Conservation (phyloP, 2,329 filamentous ascomycete genomes). For the Nemania sp. region DNA sequence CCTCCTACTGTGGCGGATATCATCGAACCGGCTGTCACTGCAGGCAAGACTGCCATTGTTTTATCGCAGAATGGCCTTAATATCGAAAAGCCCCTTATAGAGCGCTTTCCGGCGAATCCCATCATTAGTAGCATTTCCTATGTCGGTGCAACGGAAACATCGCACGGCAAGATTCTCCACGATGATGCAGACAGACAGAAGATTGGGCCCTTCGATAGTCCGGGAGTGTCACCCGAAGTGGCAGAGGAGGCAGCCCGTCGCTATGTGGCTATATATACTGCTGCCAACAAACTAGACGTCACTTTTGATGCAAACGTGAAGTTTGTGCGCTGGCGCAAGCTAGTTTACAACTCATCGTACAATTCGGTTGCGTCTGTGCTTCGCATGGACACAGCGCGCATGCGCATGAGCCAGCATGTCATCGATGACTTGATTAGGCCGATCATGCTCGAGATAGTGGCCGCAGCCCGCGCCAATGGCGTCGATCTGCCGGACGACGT, state of each 20-base stretch:
- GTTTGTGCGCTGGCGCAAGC: slow-evolving; percentile 62
- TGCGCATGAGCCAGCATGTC: slow-evolving; percentile 59
- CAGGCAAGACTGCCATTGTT: slow-evolving; percentile 64
- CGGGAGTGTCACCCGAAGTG: slow-evolving; percentile 45
- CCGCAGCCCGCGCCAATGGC: slow-evolving; percentile 58
- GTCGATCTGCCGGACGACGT: slow-evolving; percentile 56
- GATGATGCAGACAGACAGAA: slow-evolving; percentile 63
- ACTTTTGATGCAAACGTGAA: slow-evolving; percentile 57
- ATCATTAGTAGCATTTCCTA: slow-evolving; percentile 65
- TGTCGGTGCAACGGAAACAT: slow-evolving; percentile 63
- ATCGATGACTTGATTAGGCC: slow-evolving; percentile 63
- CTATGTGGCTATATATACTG: slow-evolving; percentile 62
- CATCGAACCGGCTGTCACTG: slow-evolving; percentile 64
- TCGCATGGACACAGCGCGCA: slow-evolving; percentile 62
- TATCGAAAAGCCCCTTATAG: slow-evolving; percentile 67
- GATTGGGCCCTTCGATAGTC: slow-evolving; percentile 62
- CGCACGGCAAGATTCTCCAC: slow-evolving; percentile 63
- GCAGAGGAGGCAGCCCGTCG: slow-evolving; percentile 52
- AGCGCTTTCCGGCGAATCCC: slow-evolving; percentile 62
- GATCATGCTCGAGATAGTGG: slow-evolving; percentile 65
- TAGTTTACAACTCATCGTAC: slow-evolving; percentile 64
- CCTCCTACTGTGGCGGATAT: slow-evolving; percentile 61
- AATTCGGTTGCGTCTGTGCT: slow-evolving; percentile 66
- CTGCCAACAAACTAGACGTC: slow-evolving; percentile 58
- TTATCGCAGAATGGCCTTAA: slow-evolving; percentile 74